A percentile compares a stretch with the other conserved stretches of the same genome.
phyloP scores from a whole-genome alignment of 805 yeast species.

The Jamesozyma jinghongensis region DNA sequence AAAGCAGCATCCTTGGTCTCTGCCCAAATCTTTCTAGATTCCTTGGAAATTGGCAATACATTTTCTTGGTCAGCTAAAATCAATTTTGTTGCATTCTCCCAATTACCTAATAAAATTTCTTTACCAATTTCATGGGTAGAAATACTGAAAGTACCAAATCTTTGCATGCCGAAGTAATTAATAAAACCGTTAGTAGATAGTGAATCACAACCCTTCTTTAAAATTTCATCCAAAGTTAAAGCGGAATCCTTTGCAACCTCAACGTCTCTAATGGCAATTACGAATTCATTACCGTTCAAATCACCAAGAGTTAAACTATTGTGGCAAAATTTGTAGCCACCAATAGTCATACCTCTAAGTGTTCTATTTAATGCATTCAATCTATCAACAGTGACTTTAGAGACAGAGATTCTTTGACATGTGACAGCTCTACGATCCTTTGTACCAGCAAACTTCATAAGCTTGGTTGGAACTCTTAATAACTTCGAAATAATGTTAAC shows the following conservation, averaged over 20 bases:
- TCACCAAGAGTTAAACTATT: constrained; percentile 67
- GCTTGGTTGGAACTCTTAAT: constrained; percentile 62
- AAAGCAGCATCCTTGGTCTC: constrained; percentile 54
- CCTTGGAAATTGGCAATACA: constrained; percentile 72
- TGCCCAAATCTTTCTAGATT: constrained; percentile 77
- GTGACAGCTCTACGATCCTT: constrained; percentile 96
- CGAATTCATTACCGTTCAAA: constrained; percentile 79
- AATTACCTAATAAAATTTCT: constrained; percentile 57
- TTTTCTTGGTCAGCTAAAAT: constrained; percentile 79
- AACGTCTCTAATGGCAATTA: constrained; percentile 75
- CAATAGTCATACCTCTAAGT: constrained; percentile 67
- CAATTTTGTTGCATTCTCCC: constrained; percentile 72
- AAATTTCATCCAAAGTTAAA: constrained; percentile 35
- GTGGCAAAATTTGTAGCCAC: constrained; percentile 65
- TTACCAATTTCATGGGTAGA: constrained; percentile 86
- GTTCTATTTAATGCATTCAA: constrained; percentile 68
- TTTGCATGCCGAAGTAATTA: constrained; percentile 95
- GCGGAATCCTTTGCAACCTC: constrained; percentile 28
- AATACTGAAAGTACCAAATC: constrained; percentile 92
- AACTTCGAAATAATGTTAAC: constrained; percentile 65
- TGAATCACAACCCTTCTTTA: constrained; percentile 46
- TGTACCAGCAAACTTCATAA: constrained; percentile 83
- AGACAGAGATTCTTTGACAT: constrained; percentile 68
- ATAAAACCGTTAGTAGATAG: constrained; percentile 68
- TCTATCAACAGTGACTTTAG: constrained; percentile 62